phyloP scores from a whole-genome alignment of 1,284 basidiomycete species.

The Neolentinus lepideus region DNA sequence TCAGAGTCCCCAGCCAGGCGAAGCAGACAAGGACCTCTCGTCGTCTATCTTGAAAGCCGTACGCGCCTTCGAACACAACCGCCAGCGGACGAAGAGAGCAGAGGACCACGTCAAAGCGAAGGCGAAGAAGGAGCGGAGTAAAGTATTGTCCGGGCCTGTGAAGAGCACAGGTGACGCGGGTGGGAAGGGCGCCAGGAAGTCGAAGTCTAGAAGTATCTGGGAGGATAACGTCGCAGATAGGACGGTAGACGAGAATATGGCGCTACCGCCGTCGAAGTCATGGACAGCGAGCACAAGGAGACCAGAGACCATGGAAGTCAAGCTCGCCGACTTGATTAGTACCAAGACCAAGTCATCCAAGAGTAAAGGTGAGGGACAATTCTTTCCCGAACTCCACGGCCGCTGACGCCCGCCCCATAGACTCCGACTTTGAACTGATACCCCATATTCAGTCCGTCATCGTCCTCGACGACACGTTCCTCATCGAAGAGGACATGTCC shows the following conservation, averaged over 20 bases:
- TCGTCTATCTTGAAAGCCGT: conserved; percentile 27
- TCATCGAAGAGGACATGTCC: conserved; percentile 17
- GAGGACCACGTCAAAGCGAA: conserved; percentile 28
- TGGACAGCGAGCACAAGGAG: conserved; percentile 9
- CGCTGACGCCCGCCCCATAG: conserved; percentile 13
- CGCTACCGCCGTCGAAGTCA: conserved; percentile 7
- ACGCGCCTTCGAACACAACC: conserved; percentile 38
- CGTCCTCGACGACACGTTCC: conserved; percentile 38
- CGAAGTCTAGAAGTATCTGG: conserved; percentile 5
- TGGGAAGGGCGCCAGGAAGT: neutral
- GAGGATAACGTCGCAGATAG: neutral
- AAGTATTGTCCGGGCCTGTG: neutral
- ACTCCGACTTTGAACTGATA: conserved; percentile 46
- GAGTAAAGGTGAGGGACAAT: conserved; percentile 23
- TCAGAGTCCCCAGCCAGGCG: neutral
- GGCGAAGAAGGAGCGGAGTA: conserved; percentile 24
- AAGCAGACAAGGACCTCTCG: neutral
- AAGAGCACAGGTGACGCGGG: neutral
- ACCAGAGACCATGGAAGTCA: conserved; percentile 26
- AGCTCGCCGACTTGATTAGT: conserved; percentile 35
- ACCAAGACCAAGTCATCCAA: conserved; percentile 32
- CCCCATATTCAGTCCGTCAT: conserved; percentile 45
- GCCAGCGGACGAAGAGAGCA: conserved; percentile 38
- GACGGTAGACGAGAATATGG: neutral
- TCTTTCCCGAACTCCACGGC: neutral